phyloP scores from a whole-genome alignment of 768 basidiomycete genomes.

The Kwoniella sp. region DNA sequence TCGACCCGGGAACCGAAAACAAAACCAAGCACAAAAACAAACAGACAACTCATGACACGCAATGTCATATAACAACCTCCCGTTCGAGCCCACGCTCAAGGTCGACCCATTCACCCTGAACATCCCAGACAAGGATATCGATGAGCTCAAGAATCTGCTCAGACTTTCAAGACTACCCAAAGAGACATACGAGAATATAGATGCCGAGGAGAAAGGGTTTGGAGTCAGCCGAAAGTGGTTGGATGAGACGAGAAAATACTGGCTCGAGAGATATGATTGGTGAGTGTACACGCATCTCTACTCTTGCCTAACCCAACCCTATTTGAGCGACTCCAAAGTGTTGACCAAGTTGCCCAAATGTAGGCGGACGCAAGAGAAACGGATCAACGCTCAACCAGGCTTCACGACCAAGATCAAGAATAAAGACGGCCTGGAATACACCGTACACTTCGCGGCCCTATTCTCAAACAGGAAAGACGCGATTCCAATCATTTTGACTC shows the following conservation, averaged over 20 bases:
- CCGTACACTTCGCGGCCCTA: constrained; percentile 17
- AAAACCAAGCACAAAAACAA: background rate
- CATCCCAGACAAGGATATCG: constrained; percentile 34
- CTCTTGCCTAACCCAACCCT: too few species aligned
- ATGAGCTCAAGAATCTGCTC: constrained; percentile 35
- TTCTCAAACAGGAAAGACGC: constrained; percentile 24
- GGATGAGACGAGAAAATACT: constrained; percentile 26
- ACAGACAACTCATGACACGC: background rate
- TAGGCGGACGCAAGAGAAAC: constrained; percentile 34
- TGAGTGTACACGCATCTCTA: too few species aligned
- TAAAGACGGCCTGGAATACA: constrained; percentile 27
- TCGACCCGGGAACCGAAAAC: too few species aligned
- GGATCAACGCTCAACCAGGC: constrained; percentile 33
- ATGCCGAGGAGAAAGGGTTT: constrained; percentile 26
- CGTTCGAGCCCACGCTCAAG: constrained; percentile 28
- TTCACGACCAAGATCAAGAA: constrained; percentile 25
- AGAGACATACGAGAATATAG: constrained; percentile 35
- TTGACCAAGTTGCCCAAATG: background rate
- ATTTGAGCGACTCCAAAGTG: background rate
- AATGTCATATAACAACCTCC: constrained; percentile 25
- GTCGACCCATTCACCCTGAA: constrained; percentile 34
- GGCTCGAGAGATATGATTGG: constrained; percentile 39
- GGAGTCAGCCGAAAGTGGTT: constrained; percentile 37
- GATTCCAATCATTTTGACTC: constrained; percentile 20
- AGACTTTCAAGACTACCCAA: constrained; percentile 25